Evolutionary conservation across 176 grass and related monocot genomes (phyloP), one percentile per base, ranked within the genome.

Genomic region (Oryza officinalis): DNA sequence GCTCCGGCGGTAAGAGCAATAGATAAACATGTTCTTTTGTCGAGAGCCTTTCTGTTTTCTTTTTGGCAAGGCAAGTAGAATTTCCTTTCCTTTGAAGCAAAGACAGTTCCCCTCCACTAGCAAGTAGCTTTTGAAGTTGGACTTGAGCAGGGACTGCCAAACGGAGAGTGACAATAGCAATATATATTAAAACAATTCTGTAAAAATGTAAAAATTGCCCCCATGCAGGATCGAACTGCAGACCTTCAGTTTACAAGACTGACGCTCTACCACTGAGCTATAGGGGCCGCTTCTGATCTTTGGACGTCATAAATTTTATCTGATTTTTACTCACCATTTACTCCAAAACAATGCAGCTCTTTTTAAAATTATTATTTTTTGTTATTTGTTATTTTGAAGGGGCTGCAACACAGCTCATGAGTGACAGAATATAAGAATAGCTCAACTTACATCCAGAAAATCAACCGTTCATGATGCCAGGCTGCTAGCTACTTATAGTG

Each of bases 231-330:
- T 97, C 92, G 90, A 97, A 97, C 92, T 91, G 90, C 92, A 76
- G 92, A 94, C 92, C 95, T 98, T 98, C 92, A 98, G 95, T 94
- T 94, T 95, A 97, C 90, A 98, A 98, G 95, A 98, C 92, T 95
- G 90, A 94, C 89, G 92, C 92, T 95, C 89, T 98, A 95, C 90
- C 91, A 98, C 91, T 95, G 92, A 95, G 92, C 92, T 91, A 95
- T 98, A 93, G 63, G 91, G 95, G 90, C 90, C 1, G 4, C 1
- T 0, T 10, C 8, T 59, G 22, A 3, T 10, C 17, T 2, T 9
- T n/a, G 0, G 5, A 2, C 23, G 8, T 59, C 22, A n/a, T 59
- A 59, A 59, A 2, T 1, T 1, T 59, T 2, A 9, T n/a, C 5
- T 22, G 0, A n/a, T 17, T 18, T 3, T 3, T 12, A 11, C 2